Percentiles rank a stretch among this genome's conserved stretches.
phyloP scores from a whole-genome alignment of 139 green algal species.

The Chlamydomonas incerta region DNA sequence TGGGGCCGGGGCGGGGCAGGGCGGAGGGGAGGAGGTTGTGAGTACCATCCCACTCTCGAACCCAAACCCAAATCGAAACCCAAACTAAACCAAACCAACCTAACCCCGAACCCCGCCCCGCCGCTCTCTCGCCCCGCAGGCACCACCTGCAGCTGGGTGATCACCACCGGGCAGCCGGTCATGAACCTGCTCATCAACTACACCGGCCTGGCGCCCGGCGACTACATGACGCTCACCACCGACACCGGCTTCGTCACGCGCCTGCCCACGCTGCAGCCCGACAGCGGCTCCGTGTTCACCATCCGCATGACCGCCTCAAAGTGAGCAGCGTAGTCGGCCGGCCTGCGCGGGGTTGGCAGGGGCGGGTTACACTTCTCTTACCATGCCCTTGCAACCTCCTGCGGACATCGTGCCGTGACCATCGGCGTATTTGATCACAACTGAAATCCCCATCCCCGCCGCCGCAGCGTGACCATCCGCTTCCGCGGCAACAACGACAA shows the following conservation, averaged over 20 bases:
- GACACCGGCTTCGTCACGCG: background rate
- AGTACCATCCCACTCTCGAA: too few relatives aligned
- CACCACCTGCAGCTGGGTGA: background rate
- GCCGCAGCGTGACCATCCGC: slow-evolving; percentile 16
- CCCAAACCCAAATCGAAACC: too few relatives aligned
- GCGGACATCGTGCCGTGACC: too few relatives aligned
- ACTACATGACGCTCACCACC: background rate
- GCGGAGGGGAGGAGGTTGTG: too few relatives aligned
- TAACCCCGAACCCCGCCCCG: too few relatives aligned
- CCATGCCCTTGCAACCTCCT: too few relatives aligned
- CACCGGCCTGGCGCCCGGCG: background rate
- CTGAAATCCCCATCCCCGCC: too few relatives aligned
- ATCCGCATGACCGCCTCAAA: background rate
- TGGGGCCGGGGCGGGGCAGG: too few relatives aligned
- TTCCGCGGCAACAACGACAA: background rate
- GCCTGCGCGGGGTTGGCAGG: too few relatives aligned
- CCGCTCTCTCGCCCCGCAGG: background rate
- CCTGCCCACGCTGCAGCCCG: background rate
- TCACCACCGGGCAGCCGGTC: background rate
- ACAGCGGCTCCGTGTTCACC: background rate
- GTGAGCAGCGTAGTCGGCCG: background rate
- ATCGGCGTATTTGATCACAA: too few relatives aligned
- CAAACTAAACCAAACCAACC: too few relatives aligned
- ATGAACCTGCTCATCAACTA: background rate
- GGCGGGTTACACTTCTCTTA: too few relatives aligned